These are phyloP conservation scores for Pseudonectria buxi DNA, from an alignment of 2,329 filamentous ascomycete species.

Conservation along the genomic window DNA sequence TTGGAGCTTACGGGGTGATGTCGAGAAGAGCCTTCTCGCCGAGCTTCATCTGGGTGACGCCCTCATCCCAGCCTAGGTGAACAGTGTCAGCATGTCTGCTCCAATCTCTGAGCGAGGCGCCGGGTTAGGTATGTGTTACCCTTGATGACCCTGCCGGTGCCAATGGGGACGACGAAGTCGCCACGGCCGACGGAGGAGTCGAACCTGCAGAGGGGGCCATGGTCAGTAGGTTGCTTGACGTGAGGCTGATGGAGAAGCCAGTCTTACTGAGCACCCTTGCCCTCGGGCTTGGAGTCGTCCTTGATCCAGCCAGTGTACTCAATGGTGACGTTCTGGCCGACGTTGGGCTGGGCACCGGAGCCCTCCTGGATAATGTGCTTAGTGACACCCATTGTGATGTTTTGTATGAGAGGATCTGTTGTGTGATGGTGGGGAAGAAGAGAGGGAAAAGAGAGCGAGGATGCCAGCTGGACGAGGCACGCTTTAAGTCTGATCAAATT, in stretches of 20 bases:
- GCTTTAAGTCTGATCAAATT: constrained; percentile 8
- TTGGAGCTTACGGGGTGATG: constrained; percentile 48
- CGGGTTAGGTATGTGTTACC: constrained; percentile 45
- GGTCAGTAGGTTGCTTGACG: constrained; percentile 5
- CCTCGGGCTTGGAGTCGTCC: constrained; percentile 52
- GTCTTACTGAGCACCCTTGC: constrained; percentile 66
- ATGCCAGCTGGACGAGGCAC: constrained; percentile 12
- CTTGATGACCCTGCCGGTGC: constrained; percentile 76
- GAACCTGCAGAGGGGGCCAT: constrained; percentile 56
- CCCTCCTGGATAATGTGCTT: constrained; percentile 61
- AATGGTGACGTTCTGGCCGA: constrained; percentile 72
- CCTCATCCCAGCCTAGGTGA: constrained; percentile 70
- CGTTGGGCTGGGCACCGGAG: constrained; percentile 51
- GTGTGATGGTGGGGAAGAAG: constrained; percentile 7
- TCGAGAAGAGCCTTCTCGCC: constrained; percentile 84
- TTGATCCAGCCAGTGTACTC: constrained; percentile 88
- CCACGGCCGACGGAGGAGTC: constrained; percentile 76
- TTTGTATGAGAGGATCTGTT: constrained; percentile 9
- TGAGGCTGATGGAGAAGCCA: neutral
- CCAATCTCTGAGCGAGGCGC: neutral
- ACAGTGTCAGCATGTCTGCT: constrained; percentile 5
- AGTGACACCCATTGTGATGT: constrained; percentile 60
- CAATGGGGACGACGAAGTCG: constrained; percentile 72
- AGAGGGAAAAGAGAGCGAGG: constrained; percentile 4
- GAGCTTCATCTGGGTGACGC: constrained; percentile 76